Base-by-base conservation (phyloP, 2,329 filamentous ascomycete species). In the Beauveria bassiana region DNA sequence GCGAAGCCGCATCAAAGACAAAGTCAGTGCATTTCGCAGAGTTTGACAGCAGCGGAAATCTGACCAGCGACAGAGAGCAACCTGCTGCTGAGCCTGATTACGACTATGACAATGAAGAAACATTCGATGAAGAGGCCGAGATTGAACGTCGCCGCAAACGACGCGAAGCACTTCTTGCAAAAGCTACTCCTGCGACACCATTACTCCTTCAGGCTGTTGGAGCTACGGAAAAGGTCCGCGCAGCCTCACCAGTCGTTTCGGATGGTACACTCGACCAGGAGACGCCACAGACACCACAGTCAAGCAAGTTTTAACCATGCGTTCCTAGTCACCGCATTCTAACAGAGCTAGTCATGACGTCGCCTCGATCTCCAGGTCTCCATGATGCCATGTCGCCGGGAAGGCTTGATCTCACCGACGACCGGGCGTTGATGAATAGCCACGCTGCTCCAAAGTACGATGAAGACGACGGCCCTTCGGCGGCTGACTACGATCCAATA, bases 401-500 rank as follows among this genome's bases (percentile, higher is more conserved):
- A 62, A 81, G 78, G 12, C 82, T 90, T 64, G 81, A 85, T 62
- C 80, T 91, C 68, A 77, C 83, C 68, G 83, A 86, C 67, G 88
- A 91, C 69, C 80, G 84, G 61, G 84, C 87, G 66, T 79, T 91
- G 65, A 84, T 86, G 73, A 89, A 90, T 70, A 78, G 71, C 5
- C 81, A 85, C 67, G 78, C 76, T 42, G 74, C 78, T 64, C 68
- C 68, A 47, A 75, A 77, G 54, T 64, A 65, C 18, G 66, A 70
- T 12, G 78, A 79, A 2, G 82, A 85, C 65, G 88, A 95, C 68
- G 91, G 88, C 7, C 89, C 90, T 6, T 96, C 92, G n/a, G 93
- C 93, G 51, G 92, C 91, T 63, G 91, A 96, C 73, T 96, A 96
- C 71, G 91, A 96, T 70, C 93, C 93, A 1, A 95, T 87, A 1